Base-by-base conservation (phyloP, 192 early-diverging fungal genomes). In the Umbelopsis ramanniana region DNA sequence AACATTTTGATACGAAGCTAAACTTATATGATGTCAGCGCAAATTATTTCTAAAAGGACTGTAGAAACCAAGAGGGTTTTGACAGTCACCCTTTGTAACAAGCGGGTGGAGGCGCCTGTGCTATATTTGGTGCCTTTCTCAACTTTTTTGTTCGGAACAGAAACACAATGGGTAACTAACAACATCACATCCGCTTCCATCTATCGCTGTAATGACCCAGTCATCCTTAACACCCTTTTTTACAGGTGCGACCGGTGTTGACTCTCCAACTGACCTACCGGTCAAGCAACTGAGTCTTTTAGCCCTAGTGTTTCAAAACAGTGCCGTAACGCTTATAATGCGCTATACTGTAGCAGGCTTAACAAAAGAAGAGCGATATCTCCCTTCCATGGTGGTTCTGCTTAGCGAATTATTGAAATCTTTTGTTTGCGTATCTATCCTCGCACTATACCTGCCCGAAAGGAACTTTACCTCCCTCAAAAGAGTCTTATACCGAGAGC, bases 371-470 rank as follows among this genome's bases (percentile, higher is more conserved):
- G 67, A 68, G 0, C 54, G 55, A 19, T 97, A 93, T 82, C 80
- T 89, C 69, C 79, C 92, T 0, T 93, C 96, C 1, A 97, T 96
- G 0, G 97, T 96, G 9, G 97, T 98, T 26, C 87, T 97, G 43
- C 83, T 93, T 72, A 91, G 90, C 52, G 96, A 97, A 79, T 67
- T 93, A 46, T 78, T 87, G 66, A 98, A 97, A 84, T 81, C 95
- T 7, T 22, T 89, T 43, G 83, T 93, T 17, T 85, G 78, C 67
- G 67, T 77, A 10, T 76, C 38, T 52, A 76, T 83, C 17, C 40
- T 73, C 10, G 68, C 68, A 45, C 35, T 26, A 33, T 47, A 80
- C 68, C 12, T 74, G 69, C 68, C 78, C 46, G 26, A 73, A 54
- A 52, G 82, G 73, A 38, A 74, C 80, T 52, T 40, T 47, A 24